A percentile compares a stretch with the other conserved stretches of the same genome.
phyloP scores from a whole-genome alignment of 169 alveolate species.

The Plasmodium malariae region DNA sequence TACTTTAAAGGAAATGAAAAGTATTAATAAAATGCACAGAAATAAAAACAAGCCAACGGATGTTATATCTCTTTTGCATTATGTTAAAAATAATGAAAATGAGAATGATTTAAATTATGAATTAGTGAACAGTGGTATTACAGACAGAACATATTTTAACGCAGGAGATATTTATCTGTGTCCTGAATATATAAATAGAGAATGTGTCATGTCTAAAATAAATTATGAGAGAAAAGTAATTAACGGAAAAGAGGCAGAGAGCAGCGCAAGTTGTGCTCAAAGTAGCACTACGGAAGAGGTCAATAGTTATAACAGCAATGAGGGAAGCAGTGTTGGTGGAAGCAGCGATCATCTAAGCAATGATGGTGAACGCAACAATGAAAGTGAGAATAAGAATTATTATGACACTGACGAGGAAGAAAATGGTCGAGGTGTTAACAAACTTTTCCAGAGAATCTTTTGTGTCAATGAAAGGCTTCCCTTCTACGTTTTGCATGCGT shows the following conservation, averaged over 20 bases:
- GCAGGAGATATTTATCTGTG: slow-evolving; percentile 66
- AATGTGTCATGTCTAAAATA: slow-evolving; percentile 36
- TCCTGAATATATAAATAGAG: slow-evolving; percentile 60
- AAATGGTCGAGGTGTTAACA: slow-evolving; percentile 40
- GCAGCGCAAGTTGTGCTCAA: neutral
- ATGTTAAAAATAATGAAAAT: neutral
- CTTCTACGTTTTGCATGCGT: slow-evolving; percentile 58
- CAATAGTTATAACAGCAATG: neutral
- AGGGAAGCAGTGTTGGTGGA: neutral
- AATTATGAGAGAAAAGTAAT: slow-evolving; percentile 20
- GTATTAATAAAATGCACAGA: slow-evolving; percentile 34
- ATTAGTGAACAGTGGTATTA: neutral
- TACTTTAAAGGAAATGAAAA: slow-evolving; percentile 42
- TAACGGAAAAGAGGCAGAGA: neutral
- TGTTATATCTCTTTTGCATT: slow-evolving; percentile 43
- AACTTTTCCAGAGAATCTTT: slow-evolving; percentile 33
- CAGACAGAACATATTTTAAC: neutral
- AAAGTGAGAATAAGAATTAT: neutral
- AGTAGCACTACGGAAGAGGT: neutral
- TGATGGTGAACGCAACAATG: neutral
- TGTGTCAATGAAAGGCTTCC: slow-evolving; percentile 48
- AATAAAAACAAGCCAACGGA: slow-evolving; percentile 53
- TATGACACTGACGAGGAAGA: neutral
- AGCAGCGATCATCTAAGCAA: neutral
- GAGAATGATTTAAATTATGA: neutral